Evolutionary conservation across 2,329 filamentous ascomycete species (phyloP).

Genomic region (Diaporthe sp.): DNA sequence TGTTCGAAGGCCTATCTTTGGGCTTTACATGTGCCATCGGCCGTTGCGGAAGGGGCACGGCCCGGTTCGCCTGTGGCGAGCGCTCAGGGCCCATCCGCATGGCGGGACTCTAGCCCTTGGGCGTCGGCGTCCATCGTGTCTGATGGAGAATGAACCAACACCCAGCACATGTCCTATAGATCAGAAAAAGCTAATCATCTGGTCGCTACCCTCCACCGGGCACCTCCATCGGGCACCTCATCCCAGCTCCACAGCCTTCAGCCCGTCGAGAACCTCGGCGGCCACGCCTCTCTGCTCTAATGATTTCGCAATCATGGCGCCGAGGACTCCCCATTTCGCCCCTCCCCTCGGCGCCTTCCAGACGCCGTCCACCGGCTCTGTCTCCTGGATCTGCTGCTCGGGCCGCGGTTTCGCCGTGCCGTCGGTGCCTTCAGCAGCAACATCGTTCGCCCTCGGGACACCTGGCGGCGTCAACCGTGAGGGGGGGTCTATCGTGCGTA

Average conservation of each 20-base stretch:
- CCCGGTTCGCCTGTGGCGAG: not conserved
- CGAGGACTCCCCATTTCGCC: constrained; percentile 80
- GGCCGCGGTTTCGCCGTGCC: constrained; percentile 52
- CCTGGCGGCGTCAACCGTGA: constrained; percentile 80
- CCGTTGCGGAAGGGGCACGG: not conserved
- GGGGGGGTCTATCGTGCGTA: constrained; percentile 82
- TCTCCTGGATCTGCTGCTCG: constrained; percentile 61
- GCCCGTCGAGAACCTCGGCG: constrained; percentile 85
- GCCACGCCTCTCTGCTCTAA: constrained; percentile 84
- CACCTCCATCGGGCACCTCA: constrained; percentile 54
- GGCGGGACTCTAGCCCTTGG: not conserved
- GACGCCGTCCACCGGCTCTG: constrained; percentile 76
- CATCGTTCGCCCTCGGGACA: constrained; percentile 74
- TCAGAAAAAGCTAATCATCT: constrained; percentile 32
- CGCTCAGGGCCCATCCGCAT: not conserved
- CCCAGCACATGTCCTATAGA: not conserved
- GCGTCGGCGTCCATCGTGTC: not conserved
- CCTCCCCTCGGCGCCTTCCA: constrained; percentile 91
- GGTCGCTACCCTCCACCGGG: constrained; percentile 35
- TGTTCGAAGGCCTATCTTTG: not conserved
- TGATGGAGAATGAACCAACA: not conserved
- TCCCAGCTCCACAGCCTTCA: constrained; percentile 81
- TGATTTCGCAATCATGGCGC: constrained; percentile 82
- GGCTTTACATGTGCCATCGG: not conserved
- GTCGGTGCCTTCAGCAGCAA: constrained; percentile 59